Conservation (phyloP, 306 rosid species). For the Betula pendula region DNA sequence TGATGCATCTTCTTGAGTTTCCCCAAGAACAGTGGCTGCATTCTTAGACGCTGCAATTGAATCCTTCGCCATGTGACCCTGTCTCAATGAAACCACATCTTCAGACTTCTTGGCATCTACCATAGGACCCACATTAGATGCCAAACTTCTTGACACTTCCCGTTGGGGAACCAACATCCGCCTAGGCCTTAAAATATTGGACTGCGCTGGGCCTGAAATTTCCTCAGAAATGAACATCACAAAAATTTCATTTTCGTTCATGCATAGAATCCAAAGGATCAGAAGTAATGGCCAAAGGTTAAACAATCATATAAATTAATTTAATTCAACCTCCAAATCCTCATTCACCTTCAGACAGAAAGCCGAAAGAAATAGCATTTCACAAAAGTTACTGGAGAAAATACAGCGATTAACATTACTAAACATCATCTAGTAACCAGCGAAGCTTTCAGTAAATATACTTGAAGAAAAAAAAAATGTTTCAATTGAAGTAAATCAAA, state of each 20-base stretch:
- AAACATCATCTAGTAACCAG: slow-evolving; percentile 1
- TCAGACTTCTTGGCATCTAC: slow-evolving; percentile 26
- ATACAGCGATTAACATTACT: background rate
- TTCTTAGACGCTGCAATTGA: slow-evolving; percentile 35
- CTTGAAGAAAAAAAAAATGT: background rate
- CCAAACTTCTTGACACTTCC: slow-evolving; percentile 29
- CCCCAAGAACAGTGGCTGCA: slow-evolving; percentile 30
- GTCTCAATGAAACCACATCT: slow-evolving; percentile 30
- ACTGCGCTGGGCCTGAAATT: slow-evolving; percentile 47
- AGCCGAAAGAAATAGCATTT: background rate
- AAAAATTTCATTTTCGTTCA: background rate
- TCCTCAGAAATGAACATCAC: slow-evolving; percentile 6
- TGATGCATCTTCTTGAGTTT: slow-evolving; percentile 46
- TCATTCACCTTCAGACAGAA: background rate
- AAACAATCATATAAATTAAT: background rate
- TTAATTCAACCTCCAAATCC: background rate
- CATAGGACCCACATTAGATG: slow-evolving; percentile 24
- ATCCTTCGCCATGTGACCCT: slow-evolving; percentile 37
- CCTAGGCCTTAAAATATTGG: slow-evolving; percentile 62
- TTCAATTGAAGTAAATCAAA: no score
- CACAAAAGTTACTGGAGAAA: background rate
- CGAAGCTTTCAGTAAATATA: background rate
- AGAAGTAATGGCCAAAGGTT: background rate
- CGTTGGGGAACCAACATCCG: slow-evolving; percentile 55
- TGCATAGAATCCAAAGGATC: background rate